Percentiles rank a stretch among this genome's conserved stretches.
phyloP scores from a whole-genome alignment of 257 asterid genomes.

The Solanum sejunctum region DNA sequence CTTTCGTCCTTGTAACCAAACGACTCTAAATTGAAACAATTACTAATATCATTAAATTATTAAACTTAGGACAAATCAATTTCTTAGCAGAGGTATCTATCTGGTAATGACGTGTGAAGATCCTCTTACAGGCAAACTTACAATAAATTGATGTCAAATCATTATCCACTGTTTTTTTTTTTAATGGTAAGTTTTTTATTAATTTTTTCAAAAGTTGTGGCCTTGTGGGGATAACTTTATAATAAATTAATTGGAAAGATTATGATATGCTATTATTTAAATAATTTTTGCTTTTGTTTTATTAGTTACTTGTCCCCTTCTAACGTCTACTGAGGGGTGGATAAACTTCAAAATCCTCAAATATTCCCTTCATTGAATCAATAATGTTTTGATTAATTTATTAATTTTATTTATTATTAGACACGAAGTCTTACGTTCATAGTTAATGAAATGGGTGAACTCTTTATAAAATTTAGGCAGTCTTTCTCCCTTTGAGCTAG shows the following conservation, averaged over 20 bases:
- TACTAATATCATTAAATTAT: neutral
- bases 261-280: neutral
- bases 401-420: too few relatives aligned
- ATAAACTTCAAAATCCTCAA: neutral
- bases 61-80: neutral
- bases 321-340: neutral
- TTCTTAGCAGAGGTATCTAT: neutral
- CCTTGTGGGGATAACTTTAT: neutral
- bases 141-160: neutral
- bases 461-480: too few relatives aligned
- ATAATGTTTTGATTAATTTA: neutral
- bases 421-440: too few relatives aligned
- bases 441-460: too few relatives aligned
- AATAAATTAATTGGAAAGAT: neutral
- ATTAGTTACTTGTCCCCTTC: neutral
- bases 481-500: too few relatives aligned
- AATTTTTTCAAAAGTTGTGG: neutral
- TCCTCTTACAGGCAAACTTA: neutral
- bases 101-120: neutral
- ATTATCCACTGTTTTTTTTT: neutral
- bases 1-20: neutral
- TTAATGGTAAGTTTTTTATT: neutral
- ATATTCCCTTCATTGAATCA: neutral
- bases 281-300: neutral
- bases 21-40: neutral